Conservation (phyloP, 352 stramenopile species). For the Phytopythium boreale region DNA sequence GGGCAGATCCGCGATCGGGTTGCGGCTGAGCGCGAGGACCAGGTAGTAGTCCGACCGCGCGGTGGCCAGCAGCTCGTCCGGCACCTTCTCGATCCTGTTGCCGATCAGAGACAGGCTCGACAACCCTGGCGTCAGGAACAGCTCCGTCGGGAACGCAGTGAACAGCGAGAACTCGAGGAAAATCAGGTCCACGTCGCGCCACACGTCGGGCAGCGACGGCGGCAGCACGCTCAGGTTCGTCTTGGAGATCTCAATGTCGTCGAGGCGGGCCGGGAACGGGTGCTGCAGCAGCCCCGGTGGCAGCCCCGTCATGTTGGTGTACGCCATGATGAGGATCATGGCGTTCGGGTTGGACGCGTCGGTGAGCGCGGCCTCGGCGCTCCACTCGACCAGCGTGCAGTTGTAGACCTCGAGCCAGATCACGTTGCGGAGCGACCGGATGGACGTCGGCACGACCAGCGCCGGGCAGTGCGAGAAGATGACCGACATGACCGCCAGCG, state of each 20-base stretch:
- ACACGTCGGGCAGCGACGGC: slow-evolving; percentile 21
- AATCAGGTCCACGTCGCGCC: slow-evolving; percentile 21
- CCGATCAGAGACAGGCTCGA: slow-evolving; percentile 32
- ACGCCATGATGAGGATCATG: slow-evolving; percentile 30
- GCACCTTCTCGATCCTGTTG: slow-evolving; percentile 22
- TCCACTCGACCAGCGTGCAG: slow-evolving; percentile 41
- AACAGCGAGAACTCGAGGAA: slow-evolving; percentile 32
- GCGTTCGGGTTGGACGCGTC: slow-evolving; percentile 21
- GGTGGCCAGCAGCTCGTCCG: slow-evolving; percentile 13
- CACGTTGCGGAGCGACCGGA: slow-evolving; percentile 35
- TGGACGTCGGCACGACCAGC: slow-evolving; percentile 25
- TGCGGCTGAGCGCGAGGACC: slow-evolving; percentile 24
- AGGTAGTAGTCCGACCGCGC: slow-evolving; percentile 13
- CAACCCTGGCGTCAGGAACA: slow-evolving; percentile 15
- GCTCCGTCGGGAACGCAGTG: slow-evolving; percentile 19
- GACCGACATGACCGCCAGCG: slow-evolving; percentile 18
- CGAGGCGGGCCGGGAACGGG: slow-evolving; percentile 28
- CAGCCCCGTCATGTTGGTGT: slow-evolving; percentile 39
- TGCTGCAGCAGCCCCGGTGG: slow-evolving; percentile 29
- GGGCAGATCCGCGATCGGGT: slow-evolving; percentile 24
- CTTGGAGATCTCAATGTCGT: slow-evolving; percentile 38
- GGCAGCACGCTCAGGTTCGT: slow-evolving; percentile 36
- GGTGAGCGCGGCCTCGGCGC: slow-evolving; percentile 26
- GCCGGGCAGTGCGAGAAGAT: slow-evolving; percentile 47
- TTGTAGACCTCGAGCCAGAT: slow-evolving; percentile 59